Base-by-base conservation (phyloP, 495 filamentous ascomycete species). In the Penicilliopsis zonata region DNA sequence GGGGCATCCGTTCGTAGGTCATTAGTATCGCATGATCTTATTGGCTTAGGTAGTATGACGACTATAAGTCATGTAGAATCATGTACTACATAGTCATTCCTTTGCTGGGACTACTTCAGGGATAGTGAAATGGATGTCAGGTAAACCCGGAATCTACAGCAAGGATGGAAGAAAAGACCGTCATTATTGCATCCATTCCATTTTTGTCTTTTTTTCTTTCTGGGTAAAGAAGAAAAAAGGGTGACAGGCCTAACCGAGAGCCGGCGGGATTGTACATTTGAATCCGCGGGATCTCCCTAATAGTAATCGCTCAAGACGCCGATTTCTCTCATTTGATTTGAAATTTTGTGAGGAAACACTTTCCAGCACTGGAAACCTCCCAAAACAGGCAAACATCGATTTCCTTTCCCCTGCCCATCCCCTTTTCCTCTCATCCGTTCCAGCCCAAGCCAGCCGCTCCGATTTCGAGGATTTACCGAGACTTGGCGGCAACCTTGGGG, bases 401-500 rank as follows among this genome's bases (percentile, higher is more conserved):
- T 33, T 35, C 33, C 35, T 37, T n/a, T n/a, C n/a, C n/a, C n/a
- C n/a, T n/a, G n/a, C n/a, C 36, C 32, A 31, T 42, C 40, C 24
- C 30, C 33, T 18, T 30, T 39, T 36, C 44, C n/a, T n/a, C n/a
- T n/a, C n/a, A n/a, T n/a, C n/a, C n/a, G n/a, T n/a, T n/a, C 40
- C 40, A 45, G 34, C 45, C 55, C 56, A 48, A 40, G 38, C 50
- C 49, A 51, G 37, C 47, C 45, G 43, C 44, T 44, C 35, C 9
- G 28, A 50, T 41, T 36, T 31, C 40, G 41, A 37, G 43, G 8
- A 5, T 50, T 85, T 86, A 98, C 71, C 87, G 87, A 63, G 69
- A 75, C 59, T 80, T 87, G 65, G 84, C 81, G 52, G 76, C 70
- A 41, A 84, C 77, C 80, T 96, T 96, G 46, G 63, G 61, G 44